Evolutionary conservation across 192 early-diverging fungal genomes (phyloP), one percentile per base, ranked within the genome.

Genomic region (Allomyces macrogynus): DNA sequence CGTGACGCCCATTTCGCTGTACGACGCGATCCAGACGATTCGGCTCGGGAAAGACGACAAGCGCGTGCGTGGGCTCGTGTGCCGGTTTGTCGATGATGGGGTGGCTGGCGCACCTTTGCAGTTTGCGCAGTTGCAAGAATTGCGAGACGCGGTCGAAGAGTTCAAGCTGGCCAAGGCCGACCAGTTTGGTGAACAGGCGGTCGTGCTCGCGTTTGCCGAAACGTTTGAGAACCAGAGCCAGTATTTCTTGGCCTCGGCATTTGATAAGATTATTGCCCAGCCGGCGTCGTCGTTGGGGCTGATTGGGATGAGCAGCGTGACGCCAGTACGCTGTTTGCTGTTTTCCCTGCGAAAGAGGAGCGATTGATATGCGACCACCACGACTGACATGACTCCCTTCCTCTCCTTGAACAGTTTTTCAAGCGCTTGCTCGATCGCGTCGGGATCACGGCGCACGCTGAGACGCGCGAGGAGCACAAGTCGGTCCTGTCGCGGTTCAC

Each of bases 241-340:
- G 24, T 87, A 87, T 66, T 85, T 78, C 66, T 64, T 87, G 64
- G 86, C 84, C 0, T 78, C 83, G 40, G 82, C 75, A 3, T 87
- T 81, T 40, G 81, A 77, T 67, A 75, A 81, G 67, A 80, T 87
- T 16, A 66, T 73, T 25, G 72, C 83, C 67, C 83, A 86, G 69
- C 84, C 84, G 4, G 74, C 69, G 5, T 83, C 83, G 12, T 67
- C 67, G 10, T 62, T 87, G 40, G 83, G 83, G 54, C 73, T 87
- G 25, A 73, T 76, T 5, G 84, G 86, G 11, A 54, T 86, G n/a
- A 73, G 32, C 32, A 40, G 32, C 8, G 32, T 40, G 32, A 40
- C 32, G 32, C 32, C 32, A 8, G 32, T 40, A 40, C 7, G 32
- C 8, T 40, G 32, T 40, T 3, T 40, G 7, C 32, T 8, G 7